Evolutionary conservation across 2,329 filamentous ascomycete genomes (phyloP).

Genomic region (Fusarium keratoplasticum): DNA sequence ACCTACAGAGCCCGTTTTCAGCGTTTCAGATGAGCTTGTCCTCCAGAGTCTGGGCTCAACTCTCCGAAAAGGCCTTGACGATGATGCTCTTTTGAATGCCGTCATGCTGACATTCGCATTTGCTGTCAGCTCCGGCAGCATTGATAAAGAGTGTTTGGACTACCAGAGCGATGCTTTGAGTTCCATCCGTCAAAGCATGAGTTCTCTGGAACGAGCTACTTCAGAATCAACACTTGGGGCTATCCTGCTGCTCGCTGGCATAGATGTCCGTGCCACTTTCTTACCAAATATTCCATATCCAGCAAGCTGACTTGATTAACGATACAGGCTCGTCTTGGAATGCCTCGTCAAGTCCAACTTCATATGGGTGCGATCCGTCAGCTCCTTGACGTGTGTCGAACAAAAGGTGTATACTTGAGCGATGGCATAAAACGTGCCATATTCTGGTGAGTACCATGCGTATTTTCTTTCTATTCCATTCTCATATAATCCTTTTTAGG

Average conservation of each 20-base stretch:
- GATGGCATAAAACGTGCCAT: constrained; percentile 58
- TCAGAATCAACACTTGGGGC: constrained; percentile 55
- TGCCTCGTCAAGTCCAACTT: constrained; percentile 52
- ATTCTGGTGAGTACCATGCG: constrained; percentile 51
- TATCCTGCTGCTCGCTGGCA: constrained; percentile 55
- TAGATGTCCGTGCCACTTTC: constrained; percentile 50
- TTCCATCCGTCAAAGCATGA: constrained; percentile 51
- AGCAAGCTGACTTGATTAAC: background rate
- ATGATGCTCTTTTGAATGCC: constrained; percentile 54
- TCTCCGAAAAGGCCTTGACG: constrained; percentile 47
- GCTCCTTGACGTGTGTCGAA: constrained; percentile 49
- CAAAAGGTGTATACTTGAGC: constrained; percentile 45
- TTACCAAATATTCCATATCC: background rate
- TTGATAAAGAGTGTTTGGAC: constrained; percentile 49
- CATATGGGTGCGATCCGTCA: constrained; percentile 54
- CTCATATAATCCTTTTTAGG: no score
- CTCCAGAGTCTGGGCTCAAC: constrained; percentile 53
- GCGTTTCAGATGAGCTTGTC: constrained; percentile 49
- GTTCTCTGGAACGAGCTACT: constrained; percentile 38
- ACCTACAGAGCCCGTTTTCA: constrained; percentile 52
- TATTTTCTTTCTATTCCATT: background rate
- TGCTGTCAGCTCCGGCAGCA: constrained; percentile 37
- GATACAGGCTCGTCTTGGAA: constrained; percentile 51
- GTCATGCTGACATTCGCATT: constrained; percentile 54
- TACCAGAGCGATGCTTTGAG: constrained; percentile 51